Conservation (phyloP, 2,329 filamentous ascomycete genomes). For the Penicillium italicum region DNA sequence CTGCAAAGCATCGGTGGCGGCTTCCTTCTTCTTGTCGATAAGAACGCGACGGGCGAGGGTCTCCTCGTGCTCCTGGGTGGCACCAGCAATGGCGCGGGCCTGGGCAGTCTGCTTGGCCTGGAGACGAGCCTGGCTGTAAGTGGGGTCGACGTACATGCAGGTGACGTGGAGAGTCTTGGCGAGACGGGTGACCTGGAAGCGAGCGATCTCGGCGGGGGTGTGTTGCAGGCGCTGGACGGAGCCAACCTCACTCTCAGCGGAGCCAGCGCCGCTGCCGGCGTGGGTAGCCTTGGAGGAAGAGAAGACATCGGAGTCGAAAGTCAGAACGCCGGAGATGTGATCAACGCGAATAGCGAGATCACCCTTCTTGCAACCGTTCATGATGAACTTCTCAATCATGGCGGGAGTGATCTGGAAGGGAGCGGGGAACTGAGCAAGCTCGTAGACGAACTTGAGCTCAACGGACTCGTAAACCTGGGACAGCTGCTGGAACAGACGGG, state of each 20-base stretch:
- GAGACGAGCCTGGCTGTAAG: slow-evolving; percentile 76
- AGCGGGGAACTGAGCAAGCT: slow-evolving; percentile 91
- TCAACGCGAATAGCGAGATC: slow-evolving; percentile 95
- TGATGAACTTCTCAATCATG: slow-evolving; percentile 99
- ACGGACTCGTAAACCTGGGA: slow-evolving; percentile 99
- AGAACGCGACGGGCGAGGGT: slow-evolving; percentile 80
- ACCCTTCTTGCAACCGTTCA: slow-evolving; percentile 99
- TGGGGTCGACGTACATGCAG: slow-evolving; percentile 91
- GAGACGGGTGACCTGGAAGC: slow-evolving; percentile 86
- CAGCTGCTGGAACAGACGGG: slow-evolving; percentile 95
- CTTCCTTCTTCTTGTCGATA: slow-evolving; percentile 96
- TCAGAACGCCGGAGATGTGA: slow-evolving; percentile 89
- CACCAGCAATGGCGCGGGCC: slow-evolving; percentile 76
- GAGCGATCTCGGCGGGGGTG: slow-evolving; percentile 95
- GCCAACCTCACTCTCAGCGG: slow-evolving; percentile 77
- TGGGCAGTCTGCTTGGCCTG: slow-evolving; percentile 77
- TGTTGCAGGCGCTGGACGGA: slow-evolving; percentile 94
- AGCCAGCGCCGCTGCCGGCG: slow-evolving; percentile 76
- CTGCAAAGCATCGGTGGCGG: slow-evolving; percentile 82
- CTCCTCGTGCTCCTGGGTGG: slow-evolving; percentile 86
- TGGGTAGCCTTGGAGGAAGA: slow-evolving; percentile 92
- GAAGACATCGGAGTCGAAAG: slow-evolving; percentile 97
- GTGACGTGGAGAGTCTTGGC: slow-evolving; percentile 89
- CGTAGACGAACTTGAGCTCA: slow-evolving; percentile 87
- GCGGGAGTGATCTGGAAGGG: slow-evolving; percentile 87